These are phyloP conservation scores for Martiniozyma abietophila DNA, from an alignment of 805 yeast species.

Conservation along the genomic window DNA sequence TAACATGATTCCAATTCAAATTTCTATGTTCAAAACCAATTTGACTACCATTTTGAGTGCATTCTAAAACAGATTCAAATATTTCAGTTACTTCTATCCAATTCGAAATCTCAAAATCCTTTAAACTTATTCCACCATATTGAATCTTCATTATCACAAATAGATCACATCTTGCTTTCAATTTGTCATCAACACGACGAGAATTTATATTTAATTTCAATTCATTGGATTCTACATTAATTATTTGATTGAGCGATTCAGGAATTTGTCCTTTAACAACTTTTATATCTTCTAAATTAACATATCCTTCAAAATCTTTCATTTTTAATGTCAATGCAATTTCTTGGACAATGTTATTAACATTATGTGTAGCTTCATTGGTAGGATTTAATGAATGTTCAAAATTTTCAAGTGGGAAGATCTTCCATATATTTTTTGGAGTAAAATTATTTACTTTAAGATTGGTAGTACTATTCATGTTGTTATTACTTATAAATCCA, in stretches of 20 bases:
- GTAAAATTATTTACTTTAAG: not conserved
- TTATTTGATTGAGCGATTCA: not conserved
- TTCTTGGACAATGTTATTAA: conserved; percentile 1
- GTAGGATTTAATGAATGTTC: too few species aligned
- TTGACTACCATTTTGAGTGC: not conserved
- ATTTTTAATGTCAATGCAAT: not conserved
- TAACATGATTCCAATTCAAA: not conserved
- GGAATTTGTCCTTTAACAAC: not conserved
- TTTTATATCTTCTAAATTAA: not conserved
- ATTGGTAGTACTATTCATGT: too few species aligned
- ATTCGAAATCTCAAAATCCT: not conserved
- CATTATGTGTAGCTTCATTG: too few species aligned
- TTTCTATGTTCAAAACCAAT: conserved; percentile 1
- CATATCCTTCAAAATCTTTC: not conserved
- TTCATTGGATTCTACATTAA: not conserved
- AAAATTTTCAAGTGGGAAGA: not conserved
- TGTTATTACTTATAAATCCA: too few species aligned
- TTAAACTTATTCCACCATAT: not conserved
- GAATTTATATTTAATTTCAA: too few species aligned
- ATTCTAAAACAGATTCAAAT: not conserved
- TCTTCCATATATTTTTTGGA: not conserved
- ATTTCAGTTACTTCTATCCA: conserved; percentile 1
- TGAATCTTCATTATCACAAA: not conserved
- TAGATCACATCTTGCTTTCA: not conserved
- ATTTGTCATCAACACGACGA: not conserved